phyloP scores from a whole-genome alignment of 2,329 filamentous ascomycete species.

The Penicillium sp. region DNA sequence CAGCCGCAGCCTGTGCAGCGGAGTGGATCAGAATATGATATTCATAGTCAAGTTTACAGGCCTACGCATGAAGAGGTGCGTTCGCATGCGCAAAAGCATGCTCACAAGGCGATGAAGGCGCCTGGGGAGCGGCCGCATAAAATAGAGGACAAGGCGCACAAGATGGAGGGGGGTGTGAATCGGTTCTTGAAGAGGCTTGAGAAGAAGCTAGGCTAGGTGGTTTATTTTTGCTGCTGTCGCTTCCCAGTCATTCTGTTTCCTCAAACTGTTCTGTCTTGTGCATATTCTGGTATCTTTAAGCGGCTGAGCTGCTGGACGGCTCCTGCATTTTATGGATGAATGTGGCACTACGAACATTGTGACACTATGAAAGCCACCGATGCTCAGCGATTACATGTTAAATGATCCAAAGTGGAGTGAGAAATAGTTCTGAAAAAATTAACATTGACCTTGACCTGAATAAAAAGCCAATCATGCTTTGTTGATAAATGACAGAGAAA shows the following conservation, averaged over 20 bases:
- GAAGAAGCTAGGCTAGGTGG: constrained; percentile 31
- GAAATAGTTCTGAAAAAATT: background rate
- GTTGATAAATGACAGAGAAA: constrained; percentile 10
- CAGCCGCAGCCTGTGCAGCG: constrained; percentile 16
- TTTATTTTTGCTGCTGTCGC: background rate
- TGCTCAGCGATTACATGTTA: background rate
- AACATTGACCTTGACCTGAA: constrained; percentile 4
- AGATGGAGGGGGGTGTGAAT: constrained; percentile 45
- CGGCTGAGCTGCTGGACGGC: background rate
- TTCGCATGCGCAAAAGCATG: constrained; percentile 36
- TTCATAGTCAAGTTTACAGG: constrained; percentile 49
- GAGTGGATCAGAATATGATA: constrained; percentile 39
- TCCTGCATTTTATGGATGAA: background rate
- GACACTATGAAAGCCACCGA: background rate
- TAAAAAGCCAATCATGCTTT: constrained; percentile 1
- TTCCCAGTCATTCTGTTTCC: background rate
- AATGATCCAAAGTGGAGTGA: background rate
- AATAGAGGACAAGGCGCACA: constrained; percentile 39
- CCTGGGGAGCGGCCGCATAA: constrained; percentile 34
- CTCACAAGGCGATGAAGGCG: constrained; percentile 34
- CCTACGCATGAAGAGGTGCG: constrained; percentile 46
- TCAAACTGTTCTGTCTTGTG: background rate
- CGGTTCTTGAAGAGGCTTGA: constrained; percentile 48
- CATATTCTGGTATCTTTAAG: background rate
- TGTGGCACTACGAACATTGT: background rate